These are phyloP conservation scores for Pleoardoris graminearum DNA, from an alignment of 2,329 filamentous ascomycete species.

Conservation along the genomic window DNA sequence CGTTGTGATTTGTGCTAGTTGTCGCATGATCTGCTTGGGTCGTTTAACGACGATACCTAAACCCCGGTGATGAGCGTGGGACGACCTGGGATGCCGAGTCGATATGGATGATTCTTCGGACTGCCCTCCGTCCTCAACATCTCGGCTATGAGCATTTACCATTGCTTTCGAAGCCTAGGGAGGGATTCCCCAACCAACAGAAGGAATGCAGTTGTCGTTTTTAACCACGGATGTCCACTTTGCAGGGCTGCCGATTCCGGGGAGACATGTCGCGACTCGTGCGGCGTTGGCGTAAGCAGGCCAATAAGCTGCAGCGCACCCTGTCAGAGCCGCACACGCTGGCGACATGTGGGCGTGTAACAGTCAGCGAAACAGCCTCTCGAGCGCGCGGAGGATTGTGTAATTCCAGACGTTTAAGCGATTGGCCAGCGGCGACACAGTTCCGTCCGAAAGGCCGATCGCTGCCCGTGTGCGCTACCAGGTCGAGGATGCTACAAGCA, in stretches of 20 bases:
- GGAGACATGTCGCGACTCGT: slow-evolving; percentile 3
- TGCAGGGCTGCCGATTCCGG: slow-evolving; percentile 1
- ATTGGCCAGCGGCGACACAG: neutral
- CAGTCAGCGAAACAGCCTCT: neutral
- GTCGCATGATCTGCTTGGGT: too few relatives aligned
- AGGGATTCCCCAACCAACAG: too few relatives aligned
- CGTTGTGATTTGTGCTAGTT: too few relatives aligned
- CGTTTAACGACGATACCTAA: too few relatives aligned
- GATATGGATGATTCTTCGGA: too few relatives aligned
- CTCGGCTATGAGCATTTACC: too few relatives aligned
- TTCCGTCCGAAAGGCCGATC: neutral
- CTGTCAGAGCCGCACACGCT: slow-evolving; percentile 6
- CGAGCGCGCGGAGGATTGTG: neutral
- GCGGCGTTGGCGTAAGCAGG: slow-evolving; percentile 2
- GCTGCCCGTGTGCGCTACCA: neutral
- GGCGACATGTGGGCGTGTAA: slow-evolving; percentile 1
- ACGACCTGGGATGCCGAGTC: too few relatives aligned
- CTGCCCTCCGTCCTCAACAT: too few relatives aligned
- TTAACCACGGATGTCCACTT: too few relatives aligned
- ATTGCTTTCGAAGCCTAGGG: too few relatives aligned
- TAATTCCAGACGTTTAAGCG: neutral
- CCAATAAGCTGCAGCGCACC: slow-evolving; percentile 3
- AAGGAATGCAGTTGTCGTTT: too few relatives aligned
- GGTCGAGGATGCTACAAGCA: neutral
- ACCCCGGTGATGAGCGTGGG: too few relatives aligned